Percentiles rank a stretch among this genome's conserved stretches.
Conservation (phyloP, 2,329 filamentous ascomycete species). For the Paraconiothyrium brasiliense region DNA sequence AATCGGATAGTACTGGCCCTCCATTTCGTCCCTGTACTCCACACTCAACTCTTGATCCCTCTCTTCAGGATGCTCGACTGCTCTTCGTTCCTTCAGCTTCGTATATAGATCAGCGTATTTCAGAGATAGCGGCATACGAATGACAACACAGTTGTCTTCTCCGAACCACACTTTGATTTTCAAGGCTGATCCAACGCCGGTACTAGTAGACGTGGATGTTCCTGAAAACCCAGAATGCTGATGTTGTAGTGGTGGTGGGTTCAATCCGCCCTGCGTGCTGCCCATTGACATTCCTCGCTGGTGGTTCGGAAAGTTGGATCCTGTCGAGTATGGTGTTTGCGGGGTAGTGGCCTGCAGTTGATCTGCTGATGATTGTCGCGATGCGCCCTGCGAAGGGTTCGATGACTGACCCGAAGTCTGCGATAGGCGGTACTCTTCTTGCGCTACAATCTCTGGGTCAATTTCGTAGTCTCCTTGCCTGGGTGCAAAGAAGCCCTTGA, state of each 20-base stretch:
- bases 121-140: constrained; percentile 85
- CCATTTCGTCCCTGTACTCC: constrained; percentile 86
- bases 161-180: constrained; percentile 97
- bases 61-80: constrained; percentile 64
- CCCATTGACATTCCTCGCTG: constrained; percentile 51
- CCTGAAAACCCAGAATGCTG: constrained; percentile 49
- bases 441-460: constrained; percentile 70
- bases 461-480: constrained; percentile 93
- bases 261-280: constrained; percentile 41
- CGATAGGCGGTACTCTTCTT: constrained; percentile 79
- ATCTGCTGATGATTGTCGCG: constrained; percentile 51
- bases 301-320: constrained; percentile 53
- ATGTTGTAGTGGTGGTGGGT: constrained; percentile 49
- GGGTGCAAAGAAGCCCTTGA: constrained; percentile 90
- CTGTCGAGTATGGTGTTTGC: constrained; percentile 47
- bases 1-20: constrained; percentile 77
- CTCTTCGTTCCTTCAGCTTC: constrained; percentile 85
- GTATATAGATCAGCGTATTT: constrained; percentile 79
- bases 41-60: constrained; percentile 76
- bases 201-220: constrained; percentile 35
- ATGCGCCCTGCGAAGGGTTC: constrained; percentile 47
- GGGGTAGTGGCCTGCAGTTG: constrained; percentile 49
- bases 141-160: constrained; percentile 84
- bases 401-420: constrained; percentile 57
- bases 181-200: constrained; percentile 56